Conservation (phyloP, 2,329 filamentous ascomycete genomes). For the Pyrenophora graminea region DNA sequence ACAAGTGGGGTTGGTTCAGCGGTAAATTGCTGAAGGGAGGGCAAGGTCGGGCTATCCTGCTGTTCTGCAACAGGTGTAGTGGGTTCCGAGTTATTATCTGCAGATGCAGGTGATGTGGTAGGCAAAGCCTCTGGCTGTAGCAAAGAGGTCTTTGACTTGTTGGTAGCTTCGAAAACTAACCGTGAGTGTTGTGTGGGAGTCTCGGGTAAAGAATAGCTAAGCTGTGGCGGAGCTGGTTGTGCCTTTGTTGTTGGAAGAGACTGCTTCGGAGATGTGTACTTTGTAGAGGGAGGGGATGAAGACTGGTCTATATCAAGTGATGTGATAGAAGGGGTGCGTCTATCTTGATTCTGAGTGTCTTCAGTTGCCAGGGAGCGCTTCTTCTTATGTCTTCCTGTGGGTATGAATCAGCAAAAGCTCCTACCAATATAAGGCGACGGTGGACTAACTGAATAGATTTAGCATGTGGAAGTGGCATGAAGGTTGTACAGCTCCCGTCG, state of each 20-base stretch:
- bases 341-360: conserved; percentile 7
- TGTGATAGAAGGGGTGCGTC: conserved; percentile 9
- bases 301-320: conserved; percentile 12
- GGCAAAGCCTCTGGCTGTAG: conserved; percentile 1
- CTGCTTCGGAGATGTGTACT: conserved; percentile 1
- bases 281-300: neutral
- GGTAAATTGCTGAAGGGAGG: conserved; percentile 4
- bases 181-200: neutral
- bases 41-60: neutral
- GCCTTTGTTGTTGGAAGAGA: conserved; percentile 3
- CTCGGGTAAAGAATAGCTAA: conserved; percentile 5
- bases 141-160: neutral
- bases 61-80: neutral
- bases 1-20: conserved; percentile 8
- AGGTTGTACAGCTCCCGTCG: neutral
- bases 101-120: neutral
- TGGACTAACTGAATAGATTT: conserved; percentile 24
- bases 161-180: neutral
- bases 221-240: conserved; percentile 2
- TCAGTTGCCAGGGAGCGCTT: conserved; percentile 14
- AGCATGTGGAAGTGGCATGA: conserved; percentile 24
- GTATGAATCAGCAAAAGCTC: conserved; percentile 2
- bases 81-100: neutral
- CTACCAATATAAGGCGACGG: neutral
- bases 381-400: conserved; percentile 26